phyloP scores from a whole-genome alignment of 495 filamentous ascomycete species.

The Acidomyces sp. region DNA sequence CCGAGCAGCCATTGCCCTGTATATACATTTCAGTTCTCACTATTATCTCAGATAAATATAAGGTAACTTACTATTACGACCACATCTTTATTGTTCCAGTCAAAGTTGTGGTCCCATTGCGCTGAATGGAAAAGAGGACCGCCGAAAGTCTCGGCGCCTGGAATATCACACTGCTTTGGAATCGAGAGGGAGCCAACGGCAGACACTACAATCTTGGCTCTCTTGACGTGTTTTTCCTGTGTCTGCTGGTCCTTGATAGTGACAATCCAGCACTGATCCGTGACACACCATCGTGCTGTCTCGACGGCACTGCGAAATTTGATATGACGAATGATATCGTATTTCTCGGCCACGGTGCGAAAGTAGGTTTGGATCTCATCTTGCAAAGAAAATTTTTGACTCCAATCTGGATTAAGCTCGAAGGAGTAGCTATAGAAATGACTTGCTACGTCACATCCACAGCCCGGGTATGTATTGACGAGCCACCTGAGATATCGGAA shows the following conservation, averaged over 20 bases:
- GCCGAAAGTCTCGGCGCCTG: slow-evolving; percentile 35
- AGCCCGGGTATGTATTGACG: slow-evolving; percentile 25
- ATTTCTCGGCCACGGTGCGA: slow-evolving; percentile 32
- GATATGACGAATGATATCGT: slow-evolving; percentile 34
- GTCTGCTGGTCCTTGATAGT: slow-evolving; percentile 29
- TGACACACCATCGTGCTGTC: slow-evolving; percentile 33
- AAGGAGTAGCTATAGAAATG: slow-evolving; percentile 42
- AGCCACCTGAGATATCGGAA: too few species aligned
- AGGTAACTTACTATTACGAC: too few species aligned
- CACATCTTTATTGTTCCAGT: slow-evolving; percentile 44
- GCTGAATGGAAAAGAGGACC: slow-evolving; percentile 47
- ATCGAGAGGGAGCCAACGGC: slow-evolving; percentile 40
- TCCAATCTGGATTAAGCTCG: slow-evolving; percentile 34
- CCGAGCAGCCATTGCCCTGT: slow-evolving; percentile 33
- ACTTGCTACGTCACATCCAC: slow-evolving; percentile 25
- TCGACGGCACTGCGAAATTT: slow-evolving; percentile 32
- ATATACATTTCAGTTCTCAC: too few species aligned
- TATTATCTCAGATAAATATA: too few species aligned
- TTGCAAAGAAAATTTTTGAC: slow-evolving; percentile 15
- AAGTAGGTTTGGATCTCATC: slow-evolving; percentile 32
- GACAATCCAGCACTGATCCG: slow-evolving; percentile 33
- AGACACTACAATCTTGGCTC: slow-evolving; percentile 45
- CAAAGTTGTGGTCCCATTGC: slow-evolving; percentile 43
- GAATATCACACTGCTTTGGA: slow-evolving; percentile 37
- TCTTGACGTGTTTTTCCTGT: slow-evolving; percentile 20